phyloP scores from a whole-genome alignment of 1,139 yeast genomes.

The Sugiyamaella pinicola region DNA sequence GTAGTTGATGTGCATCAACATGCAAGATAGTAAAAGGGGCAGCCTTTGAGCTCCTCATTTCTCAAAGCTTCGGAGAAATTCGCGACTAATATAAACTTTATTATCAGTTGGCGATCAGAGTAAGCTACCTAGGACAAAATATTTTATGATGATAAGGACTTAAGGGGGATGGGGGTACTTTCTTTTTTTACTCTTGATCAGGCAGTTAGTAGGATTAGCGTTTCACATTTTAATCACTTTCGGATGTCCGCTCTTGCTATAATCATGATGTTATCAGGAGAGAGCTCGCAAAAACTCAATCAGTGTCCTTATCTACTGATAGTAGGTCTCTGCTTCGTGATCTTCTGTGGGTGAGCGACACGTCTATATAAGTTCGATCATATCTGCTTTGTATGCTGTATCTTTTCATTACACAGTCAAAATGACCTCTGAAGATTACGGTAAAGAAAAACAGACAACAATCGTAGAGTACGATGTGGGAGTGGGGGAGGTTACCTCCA shows the following conservation, averaged over 20 bases:
- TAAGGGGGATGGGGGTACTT: too few species aligned
- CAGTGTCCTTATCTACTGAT: background rate
- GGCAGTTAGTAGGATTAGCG: background rate
- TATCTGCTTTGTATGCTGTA: background rate
- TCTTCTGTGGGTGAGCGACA: background rate
- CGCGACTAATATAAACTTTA: background rate
- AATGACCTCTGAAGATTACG: conserved; percentile 1
- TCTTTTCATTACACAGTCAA: background rate
- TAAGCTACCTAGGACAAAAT: background rate
- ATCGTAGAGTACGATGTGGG: conserved; percentile 5
- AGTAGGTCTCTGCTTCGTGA: background rate
- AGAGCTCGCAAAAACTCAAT: background rate
- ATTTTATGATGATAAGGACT: background rate
- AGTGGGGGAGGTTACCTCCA: conserved; percentile 3
- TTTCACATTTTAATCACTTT: background rate
- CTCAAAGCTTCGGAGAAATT: background rate
- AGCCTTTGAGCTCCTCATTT: conserved; percentile 3
- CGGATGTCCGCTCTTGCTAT: background rate
- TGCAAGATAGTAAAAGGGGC: background rate
- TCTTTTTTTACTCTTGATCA: background rate
- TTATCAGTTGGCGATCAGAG: background rate
- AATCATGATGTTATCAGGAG: background rate
- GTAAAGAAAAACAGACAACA: conserved; percentile 1
- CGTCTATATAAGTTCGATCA: background rate
- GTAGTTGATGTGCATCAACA: background rate